phyloP scores from a whole-genome alignment of 371 early-diverging fungal genomes.

The Mucor indicus region DNA sequence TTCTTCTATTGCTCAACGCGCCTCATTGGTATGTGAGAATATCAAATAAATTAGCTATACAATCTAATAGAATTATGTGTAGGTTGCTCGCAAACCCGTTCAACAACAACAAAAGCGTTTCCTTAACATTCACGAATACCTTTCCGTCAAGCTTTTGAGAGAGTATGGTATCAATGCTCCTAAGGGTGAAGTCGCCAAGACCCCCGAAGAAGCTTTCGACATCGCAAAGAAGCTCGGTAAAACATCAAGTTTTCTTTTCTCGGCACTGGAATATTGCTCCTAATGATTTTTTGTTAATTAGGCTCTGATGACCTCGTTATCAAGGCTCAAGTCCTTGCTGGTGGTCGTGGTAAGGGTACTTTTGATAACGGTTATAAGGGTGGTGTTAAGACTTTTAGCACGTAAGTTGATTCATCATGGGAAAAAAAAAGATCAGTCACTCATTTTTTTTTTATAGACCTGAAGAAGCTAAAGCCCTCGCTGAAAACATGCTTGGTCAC shows the following conservation, averaged over 20 bases:
- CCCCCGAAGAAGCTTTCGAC: slow-evolving; percentile 85
- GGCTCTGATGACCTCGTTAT: slow-evolving; percentile 82
- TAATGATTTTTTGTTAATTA: not conserved
- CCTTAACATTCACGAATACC: slow-evolving; percentile 97
- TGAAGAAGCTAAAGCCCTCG: slow-evolving; percentile 83
- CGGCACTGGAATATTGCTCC: not conserved
- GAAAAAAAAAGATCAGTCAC: not conserved
- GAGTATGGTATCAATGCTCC: slow-evolving; percentile 92
- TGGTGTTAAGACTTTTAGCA: slow-evolving; percentile 91
- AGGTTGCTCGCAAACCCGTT: slow-evolving; percentile 51
- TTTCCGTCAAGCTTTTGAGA: slow-evolving; percentile 88
- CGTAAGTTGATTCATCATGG: slow-evolving; percentile 54
- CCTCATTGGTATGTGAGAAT: slow-evolving; percentile 61
- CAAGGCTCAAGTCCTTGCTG: slow-evolving; percentile 98
- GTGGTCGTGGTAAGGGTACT: slow-evolving; percentile 98
- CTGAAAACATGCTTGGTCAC: slow-evolving; percentile 96
- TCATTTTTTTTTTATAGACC: slow-evolving; percentile 55
- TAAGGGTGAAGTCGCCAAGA: slow-evolving; percentile 85
- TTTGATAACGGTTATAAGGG: slow-evolving; percentile 95
- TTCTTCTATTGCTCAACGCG: slow-evolving; percentile 49
- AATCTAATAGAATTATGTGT: no score
- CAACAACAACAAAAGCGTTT: slow-evolving; percentile 76
- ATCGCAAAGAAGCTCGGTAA: slow-evolving; percentile 85
- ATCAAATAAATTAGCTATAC: no score
- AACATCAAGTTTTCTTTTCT: no score